Base-by-base conservation (phyloP, 768 basidiomycete genomes). In the Cubamyces lactineus region DNA sequence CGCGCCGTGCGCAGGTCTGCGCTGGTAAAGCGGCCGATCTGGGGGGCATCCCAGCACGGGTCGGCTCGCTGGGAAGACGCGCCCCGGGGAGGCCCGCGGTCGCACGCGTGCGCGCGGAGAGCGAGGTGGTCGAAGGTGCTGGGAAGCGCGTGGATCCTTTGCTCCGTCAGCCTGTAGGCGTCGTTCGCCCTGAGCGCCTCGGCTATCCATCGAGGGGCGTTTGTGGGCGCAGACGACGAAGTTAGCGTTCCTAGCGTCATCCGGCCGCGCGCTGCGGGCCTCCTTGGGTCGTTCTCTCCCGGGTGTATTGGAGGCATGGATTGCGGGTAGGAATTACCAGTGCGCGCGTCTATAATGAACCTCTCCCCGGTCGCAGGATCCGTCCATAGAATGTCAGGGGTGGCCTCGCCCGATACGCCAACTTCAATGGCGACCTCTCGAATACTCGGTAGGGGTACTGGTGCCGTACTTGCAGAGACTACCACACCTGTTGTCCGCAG, bases 261-360 rank as follows among this genome's bases (percentile, higher is more conserved):
- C 24, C 62, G 26, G 49, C 55, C 24, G 42, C 64, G 7, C 39
- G 47, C 17, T 43, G 46, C 23, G 16, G 39, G 52, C 26, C 34
- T 9, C 4, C 28, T 57, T 11, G 52, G 34, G 23, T 56, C 19
- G 45, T 46, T 49, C 16, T 45, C 49, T n/a, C n/a, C 17, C 1
- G 19, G 17, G 3, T n/a, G 46, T 13, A 34, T 54, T 42, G 66
- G 60, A 42, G 67, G 62, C 39, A 63, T 63, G 24, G 66, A 63
- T 62, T 72, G 74, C 30, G 74, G 75, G 71, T 79, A 79, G 8
- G 88, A 91, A 70, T 91, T 85, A 11, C 90, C 89, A 11, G 88
- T 91, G 53, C 84, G 79, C n/a, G 72, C 70, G 69, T 94, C 84
- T 16, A 92, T 74, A n/a, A 83, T 59, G 68, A 86, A 88, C 2